Evolutionary conservation across 306 rosid genomes (phyloP), one percentile per base, ranked within the genome.

Genomic region (Rosa lucieae): DNA sequence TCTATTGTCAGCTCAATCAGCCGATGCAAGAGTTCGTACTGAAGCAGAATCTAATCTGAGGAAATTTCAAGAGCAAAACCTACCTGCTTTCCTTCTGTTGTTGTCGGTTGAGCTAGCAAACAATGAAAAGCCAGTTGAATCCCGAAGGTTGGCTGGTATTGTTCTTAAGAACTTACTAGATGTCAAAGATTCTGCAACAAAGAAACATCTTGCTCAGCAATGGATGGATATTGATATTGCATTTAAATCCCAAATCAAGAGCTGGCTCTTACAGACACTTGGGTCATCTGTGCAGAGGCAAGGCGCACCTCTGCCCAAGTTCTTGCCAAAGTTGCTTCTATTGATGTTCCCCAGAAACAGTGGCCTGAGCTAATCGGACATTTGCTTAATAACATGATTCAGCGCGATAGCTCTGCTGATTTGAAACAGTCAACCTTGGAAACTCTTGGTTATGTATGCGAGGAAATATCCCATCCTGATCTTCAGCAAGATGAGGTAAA

Each of bases 391-490:
- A 70, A 77, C 73, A 82, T 82, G 82, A 82, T 82, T 42, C 79
- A 77, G 75, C 81, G 23, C 53, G 85, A 77, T 55, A 72, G 23
- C 59, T 21, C 71, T 35, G 71, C 85, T 12, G 78, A 65, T 72
- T 47, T 82, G 72, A 77, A 77, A 48, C 85, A 77, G 42, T 80
- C 85, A 18, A 82, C 85, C 15, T 66, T 82, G 82, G 85, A 82
- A 65, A 62, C 85, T 53, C 85, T 82, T 52, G 85, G 85, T 66
- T 82, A 82, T 77, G 82, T 82, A 23, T 82, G 85, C 26, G 85
- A 82, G 78, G 82, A 82, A 75, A 77, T 82, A 32, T 82, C 82
- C 4, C 82, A 82, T 82, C 62, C 32, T 44, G 85, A 82, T 78
- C 85, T 82, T 55, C 82, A 35, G 73, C 73, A 77, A 71, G 53